Evolutionary conservation across 495 filamentous ascomycete species (phyloP).

Genomic region (Cenococcum geophilum): DNA sequence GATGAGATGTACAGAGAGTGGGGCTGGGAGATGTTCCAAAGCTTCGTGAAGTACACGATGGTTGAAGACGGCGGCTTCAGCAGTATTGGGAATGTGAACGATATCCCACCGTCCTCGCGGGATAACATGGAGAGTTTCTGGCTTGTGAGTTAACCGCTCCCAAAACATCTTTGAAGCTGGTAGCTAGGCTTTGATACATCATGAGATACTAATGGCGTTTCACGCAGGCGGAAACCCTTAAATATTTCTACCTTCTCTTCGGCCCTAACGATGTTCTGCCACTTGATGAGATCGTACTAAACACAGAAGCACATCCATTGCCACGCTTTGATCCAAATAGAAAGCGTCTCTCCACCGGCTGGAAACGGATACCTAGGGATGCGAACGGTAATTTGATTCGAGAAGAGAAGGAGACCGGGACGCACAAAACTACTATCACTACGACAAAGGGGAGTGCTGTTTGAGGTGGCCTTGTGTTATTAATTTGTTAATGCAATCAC

Average conservation of each 20-base stretch:
- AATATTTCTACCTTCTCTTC: conserved; percentile 96
- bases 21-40: conserved; percentile 98
- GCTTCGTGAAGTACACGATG: conserved; percentile 75
- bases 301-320: conserved; percentile 91
- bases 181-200: not conserved
- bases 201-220: no score
- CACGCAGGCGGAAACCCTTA: conserved; percentile 84
- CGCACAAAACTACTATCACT: no score
- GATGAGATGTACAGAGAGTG: conserved; percentile 87
- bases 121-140: conserved; percentile 45
- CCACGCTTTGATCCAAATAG: conserved; percentile 75
- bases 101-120: conserved; percentile 32
- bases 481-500: no score
- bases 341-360: conserved; percentile 72
- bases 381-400: conserved; percentile 29
- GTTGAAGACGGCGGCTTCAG: conserved; percentile 72
- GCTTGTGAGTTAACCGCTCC: conserved; percentile 55
- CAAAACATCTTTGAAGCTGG: conserved; percentile 3
- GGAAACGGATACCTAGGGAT: conserved; percentile 63
- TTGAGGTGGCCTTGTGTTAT: no score
- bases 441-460: no score
- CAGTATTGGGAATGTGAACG: conserved; percentile 64
- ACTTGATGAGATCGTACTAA: conserved; percentile 80
- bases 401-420: not conserved
- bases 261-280: conserved; percentile 77